Conservation (phyloP, 495 filamentous ascomycete genomes). For the Glarea lozoyensis region DNA sequence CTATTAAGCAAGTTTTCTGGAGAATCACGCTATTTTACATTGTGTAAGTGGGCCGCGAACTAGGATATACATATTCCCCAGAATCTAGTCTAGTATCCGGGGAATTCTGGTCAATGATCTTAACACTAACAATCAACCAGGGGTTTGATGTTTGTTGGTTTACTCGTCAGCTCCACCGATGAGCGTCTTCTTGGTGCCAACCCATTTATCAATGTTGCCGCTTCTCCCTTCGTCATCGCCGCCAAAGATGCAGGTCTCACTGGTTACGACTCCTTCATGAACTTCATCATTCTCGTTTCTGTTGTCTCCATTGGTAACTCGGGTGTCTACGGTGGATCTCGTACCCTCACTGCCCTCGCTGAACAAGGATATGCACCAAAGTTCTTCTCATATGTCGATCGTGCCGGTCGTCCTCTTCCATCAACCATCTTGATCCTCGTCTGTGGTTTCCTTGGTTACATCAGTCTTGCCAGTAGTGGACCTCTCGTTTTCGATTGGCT, state of each 20-base stretch:
- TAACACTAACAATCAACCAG: constrained; percentile 1
- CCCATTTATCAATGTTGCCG: constrained; percentile 40
- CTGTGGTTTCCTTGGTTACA: constrained; percentile 46
- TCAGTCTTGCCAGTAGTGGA: constrained; percentile 33
- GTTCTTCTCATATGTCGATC: constrained; percentile 50
- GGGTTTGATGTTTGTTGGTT: constrained; percentile 44
- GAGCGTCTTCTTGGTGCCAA: constrained; percentile 37
- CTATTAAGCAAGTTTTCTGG: constrained; percentile 70
- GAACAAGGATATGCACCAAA: constrained; percentile 47
- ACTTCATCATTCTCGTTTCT: constrained; percentile 62
- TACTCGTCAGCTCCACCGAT: constrained; percentile 56
- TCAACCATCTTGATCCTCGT: constrained; percentile 34
- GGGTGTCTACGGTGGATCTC: constrained; percentile 57
- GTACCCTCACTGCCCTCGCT: constrained; percentile 58
- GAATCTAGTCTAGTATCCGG: too few species aligned
- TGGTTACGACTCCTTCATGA: constrained; percentile 64
- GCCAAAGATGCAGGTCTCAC: constrained; percentile 55
- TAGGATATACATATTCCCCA: too few species aligned
- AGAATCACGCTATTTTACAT: constrained; percentile 56
- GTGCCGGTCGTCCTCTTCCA: constrained; percentile 45
- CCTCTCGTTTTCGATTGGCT: constrained; percentile 52
- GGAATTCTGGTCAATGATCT: not conserved
- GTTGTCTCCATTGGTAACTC: constrained; percentile 62
- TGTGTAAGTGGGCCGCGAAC: too few species aligned
- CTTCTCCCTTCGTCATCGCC: constrained; percentile 69